Conservation (phyloP, 2,329 filamentous ascomycete species). For the Berkeleyomyces rouxiae region DNA sequence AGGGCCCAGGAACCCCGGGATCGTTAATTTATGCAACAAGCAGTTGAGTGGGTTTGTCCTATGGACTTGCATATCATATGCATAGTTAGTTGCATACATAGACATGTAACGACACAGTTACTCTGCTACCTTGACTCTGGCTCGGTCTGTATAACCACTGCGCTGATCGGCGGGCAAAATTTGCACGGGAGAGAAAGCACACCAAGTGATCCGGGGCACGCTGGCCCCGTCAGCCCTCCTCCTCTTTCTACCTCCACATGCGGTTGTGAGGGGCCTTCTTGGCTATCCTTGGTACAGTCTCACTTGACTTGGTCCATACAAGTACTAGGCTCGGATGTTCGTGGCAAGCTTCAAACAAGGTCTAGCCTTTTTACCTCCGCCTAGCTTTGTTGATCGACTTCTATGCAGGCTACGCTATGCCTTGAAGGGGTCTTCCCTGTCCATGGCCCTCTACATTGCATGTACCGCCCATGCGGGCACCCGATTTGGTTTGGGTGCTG, state of each 20-base stretch:
- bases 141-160: too few relatives aligned
- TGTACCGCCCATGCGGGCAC: background rate
- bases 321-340: conserved; percentile 2
- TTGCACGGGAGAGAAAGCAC: too few relatives aligned
- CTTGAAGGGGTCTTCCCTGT: background rate
- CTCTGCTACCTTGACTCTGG: too few relatives aligned
- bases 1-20: too few relatives aligned
- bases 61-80: background rate
- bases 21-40: background rate
- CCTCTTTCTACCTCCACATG: background rate
- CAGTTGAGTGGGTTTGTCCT: background rate
- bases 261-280: background rate
- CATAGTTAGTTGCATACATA: too few relatives aligned
- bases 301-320: background rate
- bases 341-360: background rate
- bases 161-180: too few relatives aligned
- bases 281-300: background rate
- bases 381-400: background rate
- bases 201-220: background rate
- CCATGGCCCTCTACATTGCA: background rate
- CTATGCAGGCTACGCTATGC: too few relatives aligned
- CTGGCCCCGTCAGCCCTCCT: background rate
- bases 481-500: background rate
- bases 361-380: background rate
- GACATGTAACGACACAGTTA: too few relatives aligned